Conservation (phyloP, 129 eudicot genomes). For the Pittosporum tobira region DNA sequence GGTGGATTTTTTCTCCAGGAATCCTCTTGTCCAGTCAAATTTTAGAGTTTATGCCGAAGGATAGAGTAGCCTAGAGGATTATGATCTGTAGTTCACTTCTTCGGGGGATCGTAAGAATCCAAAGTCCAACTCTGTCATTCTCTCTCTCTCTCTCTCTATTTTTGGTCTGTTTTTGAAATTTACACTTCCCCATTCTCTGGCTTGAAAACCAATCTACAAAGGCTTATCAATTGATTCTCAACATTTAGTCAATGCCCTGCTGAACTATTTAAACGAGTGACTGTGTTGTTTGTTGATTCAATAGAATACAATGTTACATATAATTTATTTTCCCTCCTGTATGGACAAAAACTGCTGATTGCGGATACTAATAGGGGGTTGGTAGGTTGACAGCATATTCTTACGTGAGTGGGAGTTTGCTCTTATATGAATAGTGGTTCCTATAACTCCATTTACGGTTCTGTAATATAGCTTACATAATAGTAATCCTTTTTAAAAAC, state of each 20-base stretch:
- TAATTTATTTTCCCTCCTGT: not conserved
- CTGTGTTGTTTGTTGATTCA: no score
- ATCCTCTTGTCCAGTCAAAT: not conserved
- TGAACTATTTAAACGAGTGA: not conserved
- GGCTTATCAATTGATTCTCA: not conserved
- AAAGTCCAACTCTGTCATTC: not conserved
- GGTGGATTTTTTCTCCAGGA: not conserved
- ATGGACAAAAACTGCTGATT: not conserved
- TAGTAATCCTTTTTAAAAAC: not conserved
- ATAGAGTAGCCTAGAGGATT: not conserved
- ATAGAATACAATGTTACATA: no score
- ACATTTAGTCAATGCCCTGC: not conserved
- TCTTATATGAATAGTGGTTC: not conserved
- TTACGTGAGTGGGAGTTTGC: not conserved
- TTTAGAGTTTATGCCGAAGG: no score
- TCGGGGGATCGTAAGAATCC: not conserved
- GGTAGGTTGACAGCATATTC: not conserved
- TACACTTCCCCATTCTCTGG: not conserved
- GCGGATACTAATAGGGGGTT: not conserved
- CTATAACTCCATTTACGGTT: not conserved
- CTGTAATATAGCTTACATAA: not conserved
- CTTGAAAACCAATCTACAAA: no score
- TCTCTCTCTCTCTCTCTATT: not conserved
- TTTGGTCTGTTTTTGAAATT: not conserved
- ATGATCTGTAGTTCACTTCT: not conserved